Evolutionary conservation across 2,329 filamentous ascomycete genomes (phyloP).

Genomic region (Metarhizium anisopliae): DNA sequence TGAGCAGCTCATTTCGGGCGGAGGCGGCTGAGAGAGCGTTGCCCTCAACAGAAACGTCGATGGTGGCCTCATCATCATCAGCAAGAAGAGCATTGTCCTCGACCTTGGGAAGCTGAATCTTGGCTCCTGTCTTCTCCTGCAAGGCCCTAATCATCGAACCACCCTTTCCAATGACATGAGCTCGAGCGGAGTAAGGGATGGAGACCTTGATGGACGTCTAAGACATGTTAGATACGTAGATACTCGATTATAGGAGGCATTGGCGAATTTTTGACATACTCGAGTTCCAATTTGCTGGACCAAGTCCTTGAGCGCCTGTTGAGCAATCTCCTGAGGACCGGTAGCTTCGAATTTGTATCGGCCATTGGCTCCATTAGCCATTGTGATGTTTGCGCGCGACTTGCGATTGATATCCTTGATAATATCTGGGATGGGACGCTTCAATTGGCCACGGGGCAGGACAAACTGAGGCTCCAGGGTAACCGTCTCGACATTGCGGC

Average conservation of each 20-base stretch:
- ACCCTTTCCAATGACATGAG: slow-evolving; percentile 87
- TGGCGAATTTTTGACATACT: slow-evolving; percentile 37
- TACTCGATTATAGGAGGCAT: no score
- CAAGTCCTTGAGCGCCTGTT: slow-evolving; percentile 82
- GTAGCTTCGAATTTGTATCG: slow-evolving; percentile 74
- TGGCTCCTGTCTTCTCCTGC: slow-evolving; percentile 80
- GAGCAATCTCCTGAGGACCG: slow-evolving; percentile 74
- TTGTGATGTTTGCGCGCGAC: slow-evolving; percentile 77
- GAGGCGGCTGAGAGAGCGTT: slow-evolving; percentile 81
- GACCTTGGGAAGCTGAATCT: slow-evolving; percentile 78
- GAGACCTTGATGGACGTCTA: slow-evolving; percentile 59
- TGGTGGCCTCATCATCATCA: slow-evolving; percentile 71
- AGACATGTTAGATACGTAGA: slow-evolving; percentile 3
- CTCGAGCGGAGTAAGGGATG: slow-evolving; percentile 73
- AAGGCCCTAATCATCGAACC: slow-evolving; percentile 86
- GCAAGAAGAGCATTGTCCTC: slow-evolving; percentile 52
- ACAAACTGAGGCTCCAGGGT: slow-evolving; percentile 68
- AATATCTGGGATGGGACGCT: slow-evolving; percentile 76
- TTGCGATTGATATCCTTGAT: slow-evolving; percentile 88
- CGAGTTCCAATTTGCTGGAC: slow-evolving; percentile 80
- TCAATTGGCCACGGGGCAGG: slow-evolving; percentile 66
- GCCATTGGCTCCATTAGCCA: slow-evolving; percentile 63
- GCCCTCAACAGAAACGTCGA: slow-evolving; percentile 84
- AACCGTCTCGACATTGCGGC: slow-evolving; percentile 71
- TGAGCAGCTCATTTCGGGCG: slow-evolving; percentile 74